Percentiles rank a stretch among this genome's conserved stretches.
Evolutionary conservation across 108 stramenopile genomes (phyloP).

Genomic region (Epithemia pelagica): DNA sequence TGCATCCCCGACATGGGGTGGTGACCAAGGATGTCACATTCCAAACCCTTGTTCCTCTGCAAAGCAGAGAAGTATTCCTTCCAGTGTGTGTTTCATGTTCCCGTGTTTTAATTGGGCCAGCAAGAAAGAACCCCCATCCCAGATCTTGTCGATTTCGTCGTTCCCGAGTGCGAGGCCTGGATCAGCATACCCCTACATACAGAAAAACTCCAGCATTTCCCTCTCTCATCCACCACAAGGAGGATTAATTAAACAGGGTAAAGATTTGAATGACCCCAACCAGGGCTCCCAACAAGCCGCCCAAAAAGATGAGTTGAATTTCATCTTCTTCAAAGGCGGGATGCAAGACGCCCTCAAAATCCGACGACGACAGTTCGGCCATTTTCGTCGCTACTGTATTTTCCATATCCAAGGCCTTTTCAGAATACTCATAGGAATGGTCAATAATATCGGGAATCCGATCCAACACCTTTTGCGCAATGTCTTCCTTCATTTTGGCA

Average conservation of each 20-base stretch:
- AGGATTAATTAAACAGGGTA: conserved; percentile 39
- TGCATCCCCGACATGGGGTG: too few relatives aligned
- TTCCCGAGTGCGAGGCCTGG: too few relatives aligned
- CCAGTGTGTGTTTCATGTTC: too few relatives aligned
- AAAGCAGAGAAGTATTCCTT: too few relatives aligned
- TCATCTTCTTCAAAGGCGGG: conserved; percentile 98
- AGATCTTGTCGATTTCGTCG: too few relatives aligned
- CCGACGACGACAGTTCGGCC: conserved; percentile 57
- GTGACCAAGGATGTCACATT: too few relatives aligned
- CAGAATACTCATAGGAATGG: conserved; percentile 82
- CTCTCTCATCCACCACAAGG: too few relatives aligned
- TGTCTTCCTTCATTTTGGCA: conserved; percentile 83
- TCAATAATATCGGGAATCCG: conserved; percentile 71
- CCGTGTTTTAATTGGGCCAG: too few relatives aligned
- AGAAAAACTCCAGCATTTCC: too few relatives aligned
- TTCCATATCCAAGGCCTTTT: conserved; percentile 85
- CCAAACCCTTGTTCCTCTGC: too few relatives aligned
- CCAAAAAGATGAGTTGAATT: conserved; percentile 84
- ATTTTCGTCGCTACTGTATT: conserved; percentile 74
- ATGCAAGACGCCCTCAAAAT: conserved; percentile 91
- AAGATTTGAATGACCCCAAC: conserved; percentile 83
- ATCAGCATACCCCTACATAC: too few relatives aligned
- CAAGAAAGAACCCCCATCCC: too few relatives aligned
- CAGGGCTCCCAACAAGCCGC: conserved; percentile 83
- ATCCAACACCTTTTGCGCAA: conserved; percentile 71